Evolutionary conservation across 352 stramenopile species (phyloP).

Genomic region (Peronospora destructor): DNA sequence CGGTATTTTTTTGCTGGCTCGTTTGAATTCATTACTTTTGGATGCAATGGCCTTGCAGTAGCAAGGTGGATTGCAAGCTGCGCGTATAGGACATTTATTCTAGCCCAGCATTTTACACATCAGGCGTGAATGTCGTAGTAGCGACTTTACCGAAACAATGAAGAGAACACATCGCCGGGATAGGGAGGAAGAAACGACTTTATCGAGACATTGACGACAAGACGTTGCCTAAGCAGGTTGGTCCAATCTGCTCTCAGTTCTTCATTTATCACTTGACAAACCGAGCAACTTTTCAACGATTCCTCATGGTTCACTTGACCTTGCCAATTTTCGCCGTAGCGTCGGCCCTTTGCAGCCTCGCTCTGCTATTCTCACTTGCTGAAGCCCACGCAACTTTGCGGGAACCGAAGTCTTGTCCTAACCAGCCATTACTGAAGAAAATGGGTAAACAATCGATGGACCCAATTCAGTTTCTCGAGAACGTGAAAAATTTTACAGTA

Average conservation of each 20-base stretch:
- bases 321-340: conserved; percentile 14
- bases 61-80: no score
- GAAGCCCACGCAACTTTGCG: conserved; percentile 36
- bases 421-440: conserved; percentile 7
- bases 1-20: no score
- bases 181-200: no score
- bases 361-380: conserved; percentile 11
- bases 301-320: conserved; percentile 14
- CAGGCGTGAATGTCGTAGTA: no score
- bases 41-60: no score
- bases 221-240: neutral
- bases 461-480: conserved; percentile 40
- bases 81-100: no score
- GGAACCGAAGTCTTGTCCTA: conserved; percentile 26
- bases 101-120: no score
- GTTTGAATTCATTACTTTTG: no score
- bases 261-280: neutral
- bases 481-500: conserved; percentile 24
- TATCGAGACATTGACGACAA: neutral
- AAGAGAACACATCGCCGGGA: no score
- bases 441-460: conserved; percentile 30
- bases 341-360: conserved; percentile 18
- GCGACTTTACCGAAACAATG: no score
- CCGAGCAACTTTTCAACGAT: neutral
- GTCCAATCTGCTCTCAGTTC: neutral